Evolutionary conservation across 768 basidiomycete species (phyloP), one percentile per base, ranked within the genome.

Genomic region (Mycena albidolilacea): DNA sequence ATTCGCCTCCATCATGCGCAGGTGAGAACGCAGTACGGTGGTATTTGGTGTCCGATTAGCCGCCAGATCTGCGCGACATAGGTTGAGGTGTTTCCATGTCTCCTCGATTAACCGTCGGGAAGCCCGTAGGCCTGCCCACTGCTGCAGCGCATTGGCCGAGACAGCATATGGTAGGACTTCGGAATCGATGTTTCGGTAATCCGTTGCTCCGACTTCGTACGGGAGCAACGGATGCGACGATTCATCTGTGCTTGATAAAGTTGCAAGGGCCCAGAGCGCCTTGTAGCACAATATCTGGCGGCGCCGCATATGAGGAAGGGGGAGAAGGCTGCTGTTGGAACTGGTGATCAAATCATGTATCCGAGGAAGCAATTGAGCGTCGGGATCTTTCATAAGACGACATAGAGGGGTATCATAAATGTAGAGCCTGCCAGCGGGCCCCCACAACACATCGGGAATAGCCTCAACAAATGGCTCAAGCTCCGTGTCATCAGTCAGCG

Each of bases 401-500:
- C 43, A 35, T 19, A 63, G 43, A 46, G 21, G 61, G 61, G 44
- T n/a, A 30, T 63, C 61, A 15, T 63, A 63, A 6, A 48, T 30
- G 15, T 46, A 46, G 61, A 23, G 61, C 35, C 61, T 63, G 61
- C 44, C 44, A 17, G 43, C 43, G 48, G 59, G 46, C 17, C 67
- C 67, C 67, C 67, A 69, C 59, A 69, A 38, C 21, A 60, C 67
- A 54, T 62, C 58, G 2, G 67, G 67, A 30, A 68, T 59, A 7
- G 67, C 67, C 41, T 68, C 67, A 35, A 68, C 55, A 21, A 60
- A 61, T 5, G 67, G 58, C 41, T 58, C 68, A 19, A 64, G 59
- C 67, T 69, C 67, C 17, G 39, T 35, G 46, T 69, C 67, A 60
- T 69, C 67, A 8, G 67, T 48, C 44, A 69, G 59, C 12, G 67